These are phyloP conservation scores for Alternaria burnsii DNA, from an alignment of 2,329 filamentous ascomycete species.

Conservation along the genomic window DNA sequence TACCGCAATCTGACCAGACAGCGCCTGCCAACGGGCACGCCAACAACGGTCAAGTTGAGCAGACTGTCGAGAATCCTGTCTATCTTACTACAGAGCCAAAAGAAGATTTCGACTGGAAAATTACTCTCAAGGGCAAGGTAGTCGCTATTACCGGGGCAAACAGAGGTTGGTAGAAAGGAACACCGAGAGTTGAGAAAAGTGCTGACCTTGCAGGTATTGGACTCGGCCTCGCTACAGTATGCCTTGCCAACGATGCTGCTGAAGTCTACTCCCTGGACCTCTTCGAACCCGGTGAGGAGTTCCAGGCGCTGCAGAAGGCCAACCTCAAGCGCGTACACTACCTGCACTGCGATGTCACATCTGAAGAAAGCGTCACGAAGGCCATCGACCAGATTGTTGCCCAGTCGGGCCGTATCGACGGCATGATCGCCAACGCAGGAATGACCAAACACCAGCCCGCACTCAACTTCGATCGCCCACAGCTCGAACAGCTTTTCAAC, in stretches of 20 bases:
- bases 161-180: conserved; percentile 28
- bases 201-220: conserved; percentile 33
- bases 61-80: conserved; percentile 40
- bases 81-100: conserved; percentile 55
- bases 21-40: conserved; percentile 25
- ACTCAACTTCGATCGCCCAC: conserved; percentile 60
- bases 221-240: conserved; percentile 58
- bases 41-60: conserved; percentile 28
- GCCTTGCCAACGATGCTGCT: conserved; percentile 58
- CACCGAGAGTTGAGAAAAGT: conserved; percentile 40
- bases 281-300: conserved; percentile 58
- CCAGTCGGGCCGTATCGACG: conserved; percentile 59
- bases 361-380: conserved; percentile 56
- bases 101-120: conserved; percentile 57
- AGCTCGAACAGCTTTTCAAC: conserved; percentile 58
- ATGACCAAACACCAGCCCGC: conserved; percentile 63
- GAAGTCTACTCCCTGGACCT: conserved; percentile 61
- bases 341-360: conserved; percentile 60
- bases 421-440: conserved; percentile 63
- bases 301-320: conserved; percentile 52
- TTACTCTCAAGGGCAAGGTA: conserved; percentile 56
- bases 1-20: conserved; percentile 25
- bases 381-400: conserved; percentile 59
- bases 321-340: conserved; percentile 56
- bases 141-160: conserved; percentile 37